Percentiles rank a stretch among this genome's conserved stretches.
phyloP scores from a whole-genome alignment of 768 basidiomycete genomes.

The Suillus weaverae region DNA sequence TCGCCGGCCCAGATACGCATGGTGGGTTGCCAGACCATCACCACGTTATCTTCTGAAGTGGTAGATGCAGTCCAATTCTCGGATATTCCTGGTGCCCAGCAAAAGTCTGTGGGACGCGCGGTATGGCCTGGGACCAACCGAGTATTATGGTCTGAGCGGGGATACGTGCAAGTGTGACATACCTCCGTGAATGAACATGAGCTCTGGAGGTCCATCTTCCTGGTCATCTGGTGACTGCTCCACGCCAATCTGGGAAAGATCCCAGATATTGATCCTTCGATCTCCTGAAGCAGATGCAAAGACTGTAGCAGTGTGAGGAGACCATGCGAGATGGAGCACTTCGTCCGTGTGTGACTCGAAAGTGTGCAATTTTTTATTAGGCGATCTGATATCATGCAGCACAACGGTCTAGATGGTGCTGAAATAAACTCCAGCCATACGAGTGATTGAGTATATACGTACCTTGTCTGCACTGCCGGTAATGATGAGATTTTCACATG shows the following conservation, averaged over 20 bases:
- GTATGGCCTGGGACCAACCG: constrained; percentile 66
- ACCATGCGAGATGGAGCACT: constrained; percentile 93
- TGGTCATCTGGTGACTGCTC: constrained; percentile 98
- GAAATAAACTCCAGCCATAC: not conserved
- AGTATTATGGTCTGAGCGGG: constrained; percentile 11
- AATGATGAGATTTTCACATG: constrained; percentile 72
- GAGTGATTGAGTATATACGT: constrained; percentile 14
- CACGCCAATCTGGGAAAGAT: constrained; percentile 84
- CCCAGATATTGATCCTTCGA: constrained; percentile 93
- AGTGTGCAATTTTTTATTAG: constrained; percentile 77
- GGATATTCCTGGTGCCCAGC: constrained; percentile 83
- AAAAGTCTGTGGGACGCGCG: constrained; percentile 88
- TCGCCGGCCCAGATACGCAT: constrained; percentile 94
- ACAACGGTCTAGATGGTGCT: constrained; percentile 65
- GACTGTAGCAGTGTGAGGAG: constrained; percentile 86
- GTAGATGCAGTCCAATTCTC: constrained; percentile 87
- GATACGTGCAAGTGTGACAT: constrained; percentile 27
- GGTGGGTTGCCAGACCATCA: constrained; percentile 97
- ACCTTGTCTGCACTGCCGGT: constrained; percentile 97
- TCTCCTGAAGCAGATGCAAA: constrained; percentile 96
- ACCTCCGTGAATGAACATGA: constrained; percentile 96
- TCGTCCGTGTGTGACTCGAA: constrained; percentile 96
- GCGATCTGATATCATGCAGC: constrained; percentile 81
- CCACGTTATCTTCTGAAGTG: constrained; percentile 94
- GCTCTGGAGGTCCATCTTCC: constrained; percentile 96